A percentile compares a stretch with the other conserved stretches of the same genome.
These are phyloP conservation scores for Trichoderma sp. DNA, from an alignment of 2,329 filamentous ascomycete species.

Conservation along the genomic window DNA sequence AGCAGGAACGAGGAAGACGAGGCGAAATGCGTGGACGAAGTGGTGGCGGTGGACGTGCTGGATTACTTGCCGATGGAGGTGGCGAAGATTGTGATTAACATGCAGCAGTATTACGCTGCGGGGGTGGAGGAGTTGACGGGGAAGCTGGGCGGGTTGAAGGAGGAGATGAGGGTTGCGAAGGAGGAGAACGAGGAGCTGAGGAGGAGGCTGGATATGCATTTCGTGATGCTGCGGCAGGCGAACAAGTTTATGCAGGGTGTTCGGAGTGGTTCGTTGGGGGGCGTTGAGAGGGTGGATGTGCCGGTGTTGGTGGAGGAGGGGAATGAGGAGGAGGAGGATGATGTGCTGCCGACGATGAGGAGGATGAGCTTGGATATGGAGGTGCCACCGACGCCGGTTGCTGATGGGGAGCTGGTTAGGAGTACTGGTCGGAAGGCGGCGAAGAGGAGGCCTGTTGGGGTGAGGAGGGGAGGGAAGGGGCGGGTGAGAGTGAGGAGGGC, in stretches of 20 bases:
- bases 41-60: neutral
- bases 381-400: neutral
- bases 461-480: neutral
- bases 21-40: neutral
- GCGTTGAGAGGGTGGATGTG: neutral
- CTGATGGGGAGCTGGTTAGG: neutral
- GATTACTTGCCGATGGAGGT: constrained; percentile 19
- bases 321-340: neutral
- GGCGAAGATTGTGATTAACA: constrained; percentile 22
- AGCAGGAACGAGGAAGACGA: neutral
- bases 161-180: constrained; percentile 10
- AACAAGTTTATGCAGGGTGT: constrained; percentile 24
- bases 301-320: neutral
- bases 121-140: constrained; percentile 22
- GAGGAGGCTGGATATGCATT: constrained; percentile 23
- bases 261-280: constrained; percentile 14
- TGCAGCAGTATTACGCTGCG: constrained; percentile 25
- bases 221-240: constrained; percentile 25
- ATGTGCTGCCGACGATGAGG: too few species aligned
- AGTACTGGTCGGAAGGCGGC: neutral
- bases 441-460: neutral
- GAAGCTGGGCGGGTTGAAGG: neutral
- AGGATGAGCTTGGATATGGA: neutral
- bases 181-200: constrained; percentile 19
- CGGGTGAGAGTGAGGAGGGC: neutral